Conservation (phyloP, 257 asterid species). For the Salvia splendens region DNA sequence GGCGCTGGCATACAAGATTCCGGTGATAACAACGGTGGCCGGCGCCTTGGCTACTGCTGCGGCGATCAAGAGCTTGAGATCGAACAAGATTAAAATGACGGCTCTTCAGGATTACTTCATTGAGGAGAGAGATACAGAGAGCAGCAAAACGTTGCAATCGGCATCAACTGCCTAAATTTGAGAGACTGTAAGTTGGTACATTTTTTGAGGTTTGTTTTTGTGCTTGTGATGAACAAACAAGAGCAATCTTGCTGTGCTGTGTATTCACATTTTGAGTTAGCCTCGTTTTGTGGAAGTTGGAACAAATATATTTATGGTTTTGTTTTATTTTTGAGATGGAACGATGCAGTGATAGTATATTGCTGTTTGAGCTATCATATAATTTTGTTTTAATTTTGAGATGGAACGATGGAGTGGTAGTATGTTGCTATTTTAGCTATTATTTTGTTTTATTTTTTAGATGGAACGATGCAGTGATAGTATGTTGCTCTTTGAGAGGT, state of each 20-base stretch:
- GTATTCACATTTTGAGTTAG: not conserved
- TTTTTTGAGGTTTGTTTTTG: not conserved
- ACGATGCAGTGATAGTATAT: not conserved
- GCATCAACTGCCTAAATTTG: conserved; percentile 43
- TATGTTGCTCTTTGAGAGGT: no score
- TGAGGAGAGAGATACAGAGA: conserved; percentile 33
- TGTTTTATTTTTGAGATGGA: not conserved
- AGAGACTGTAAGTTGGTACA: not conserved
- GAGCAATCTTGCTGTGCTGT: not conserved
- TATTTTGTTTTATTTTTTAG: not conserved
- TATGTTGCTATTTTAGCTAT: no score
- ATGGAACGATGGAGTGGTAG: no score
- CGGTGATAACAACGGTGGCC: conserved; percentile 89
- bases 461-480: no score
- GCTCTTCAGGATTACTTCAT: conserved; percentile 93
- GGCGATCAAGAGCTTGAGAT: conserved; percentile 81
- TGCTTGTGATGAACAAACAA: conserved; percentile 29
- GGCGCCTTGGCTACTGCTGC: conserved; percentile 98
- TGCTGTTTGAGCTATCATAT: no score
- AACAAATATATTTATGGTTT: no score
- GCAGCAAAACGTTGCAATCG: conserved; percentile 44
- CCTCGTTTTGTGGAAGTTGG: not conserved
- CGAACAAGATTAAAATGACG: conserved; percentile 73
- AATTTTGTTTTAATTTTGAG: not conserved
- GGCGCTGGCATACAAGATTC: conserved; percentile 94